These are phyloP conservation scores for Macrotyloma uniflorum DNA, from an alignment of 306 rosid genomes.

Conservation along the genomic window DNA sequence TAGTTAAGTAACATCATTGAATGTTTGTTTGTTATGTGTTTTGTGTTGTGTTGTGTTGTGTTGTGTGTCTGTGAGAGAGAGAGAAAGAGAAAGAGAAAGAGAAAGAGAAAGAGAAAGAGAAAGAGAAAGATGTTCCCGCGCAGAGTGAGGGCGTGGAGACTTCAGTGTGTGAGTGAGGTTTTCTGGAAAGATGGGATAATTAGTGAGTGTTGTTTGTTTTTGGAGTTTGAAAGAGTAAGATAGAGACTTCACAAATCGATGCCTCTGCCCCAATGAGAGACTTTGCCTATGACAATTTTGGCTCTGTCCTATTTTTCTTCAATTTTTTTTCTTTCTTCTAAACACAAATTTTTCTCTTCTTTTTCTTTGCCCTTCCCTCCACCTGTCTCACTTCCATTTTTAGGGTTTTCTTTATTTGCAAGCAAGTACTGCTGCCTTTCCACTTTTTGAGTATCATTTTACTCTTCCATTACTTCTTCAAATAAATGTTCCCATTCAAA, in stretches of 20 bases:
- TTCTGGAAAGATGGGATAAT: slow-evolving; percentile 11
- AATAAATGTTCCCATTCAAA: neutral
- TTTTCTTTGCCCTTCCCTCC: neutral
- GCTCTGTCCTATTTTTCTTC: slow-evolving; percentile 12
- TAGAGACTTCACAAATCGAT: slow-evolving; percentile 77
- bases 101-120: neutral
- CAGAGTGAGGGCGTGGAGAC: slow-evolving; percentile 46
- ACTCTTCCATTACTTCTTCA: neutral
- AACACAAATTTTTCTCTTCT: neutral
- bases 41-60: too few relatives aligned
- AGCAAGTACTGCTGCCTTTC: slow-evolving; percentile 24
- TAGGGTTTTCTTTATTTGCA: slow-evolving; percentile 37
- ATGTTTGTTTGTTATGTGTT: slow-evolving; percentile 16
- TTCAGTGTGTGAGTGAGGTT: slow-evolving; percentile 52
- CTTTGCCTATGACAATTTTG: slow-evolving; percentile 39
- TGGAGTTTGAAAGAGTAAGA: slow-evolving; percentile 47
- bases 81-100: neutral
- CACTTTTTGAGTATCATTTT: neutral
- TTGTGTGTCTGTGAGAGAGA: too few relatives aligned
- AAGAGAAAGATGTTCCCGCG: slow-evolving; percentile 18
- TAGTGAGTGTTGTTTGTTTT: slow-evolving; percentile 4
- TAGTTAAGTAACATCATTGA: neutral
- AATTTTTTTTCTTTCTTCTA: neutral
- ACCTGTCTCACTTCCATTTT: slow-evolving; percentile 35
- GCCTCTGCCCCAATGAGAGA: slow-evolving; percentile 62